Base-by-base conservation (phyloP, 2,329 filamentous ascomycete genomes). In the Xylariaceae sp. region DNA sequence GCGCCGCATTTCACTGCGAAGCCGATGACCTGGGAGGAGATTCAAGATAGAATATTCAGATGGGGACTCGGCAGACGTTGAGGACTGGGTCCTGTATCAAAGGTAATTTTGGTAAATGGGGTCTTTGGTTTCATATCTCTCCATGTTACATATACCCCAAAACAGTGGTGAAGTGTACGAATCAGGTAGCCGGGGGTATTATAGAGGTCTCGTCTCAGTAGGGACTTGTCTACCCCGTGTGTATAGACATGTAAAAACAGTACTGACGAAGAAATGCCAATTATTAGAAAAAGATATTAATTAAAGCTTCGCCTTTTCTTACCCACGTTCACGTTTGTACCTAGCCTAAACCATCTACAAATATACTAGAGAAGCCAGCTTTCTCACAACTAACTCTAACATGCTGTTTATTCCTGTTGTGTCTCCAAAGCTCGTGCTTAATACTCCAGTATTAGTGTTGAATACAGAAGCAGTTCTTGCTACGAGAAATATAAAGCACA, bases 21-120 rank as follows among this genome's bases (percentile, higher is more conserved):
- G 65, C 78, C 87, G 28, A 85, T 96, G 73, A 81, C 82, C 23
- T 98, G 95, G 93, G 88, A 89, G 49, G 90, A 96, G 74, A 94
- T 98, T 39, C 92, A 98, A 78, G 87, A 92, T 56, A 82, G 89
- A 52, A 95, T 98, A 67, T 85, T 87, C 40, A 82, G 84, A 70
- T 97, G 93, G 91, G 88, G 91, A 68, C 75, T 98, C 60, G 93
- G 93, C 4, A 84, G 83, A 69, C 72, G 76, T 59, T 78, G 53
- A 68, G 48, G 23, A 12, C 16, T 4, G 12, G 12, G 2, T 51
- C 26, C 12, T 16, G n/a, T 28, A 28, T 26, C 21, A n/a, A 47
- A 31, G n/a, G 21, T 26, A 40, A 55, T 46, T 23, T 44, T 47
- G 19, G 26, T 37, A 19, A 37, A 50, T 23, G 23, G 50, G 41